Evolutionary conservation across 768 basidiomycete species (phyloP), one percentile per base, ranked within the genome.

Genomic region (Amanita exitialis): DNA sequence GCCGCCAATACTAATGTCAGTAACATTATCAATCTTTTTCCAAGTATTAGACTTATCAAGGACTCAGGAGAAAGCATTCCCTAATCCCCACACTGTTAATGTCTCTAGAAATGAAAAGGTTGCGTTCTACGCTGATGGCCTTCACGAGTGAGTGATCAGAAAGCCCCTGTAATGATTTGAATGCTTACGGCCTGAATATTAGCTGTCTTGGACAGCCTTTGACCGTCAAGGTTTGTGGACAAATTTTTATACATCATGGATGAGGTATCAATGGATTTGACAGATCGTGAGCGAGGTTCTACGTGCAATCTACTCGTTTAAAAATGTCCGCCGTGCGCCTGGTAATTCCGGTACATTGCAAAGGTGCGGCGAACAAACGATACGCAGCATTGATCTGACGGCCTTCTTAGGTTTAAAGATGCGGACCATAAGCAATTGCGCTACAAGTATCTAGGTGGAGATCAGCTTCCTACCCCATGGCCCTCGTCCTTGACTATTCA

Each of bases 331-430:
- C 32, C 82, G 85, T 43, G 86, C 79, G 3, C 85, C 84, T 1
- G 82, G 81, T 1, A 70, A 75, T 43, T 86, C 84, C 4, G 89
- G 89, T 0, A 56, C 51, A 10, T 75, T 91, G 28, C 74, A 75
- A 51, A 71, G 81, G 78, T 76, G 50, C 49, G 66, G 23, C 9
- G 2, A 20, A 15, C 6, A 39, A 41, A 27, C 34, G 15, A 37
- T 36, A 32, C 13, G 8, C 44, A 28, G 54, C 4, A 42, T 16
- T 43, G 34, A 9, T 48, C 47, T 38, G 9, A 49, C 32, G 34
- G 13, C 50, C 35, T 23, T 35, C 23, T 47, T 32, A 77, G 83
- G 48, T 86, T 79, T 71, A 60, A 68, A 45, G 72, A 79, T 48
- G 54, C 58, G 2, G 66, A 69, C 35, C 67, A 74, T 39, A 78